phyloP scores from a whole-genome alignment of 495 filamentous ascomycete species.

The Penicillium goetzii region DNA sequence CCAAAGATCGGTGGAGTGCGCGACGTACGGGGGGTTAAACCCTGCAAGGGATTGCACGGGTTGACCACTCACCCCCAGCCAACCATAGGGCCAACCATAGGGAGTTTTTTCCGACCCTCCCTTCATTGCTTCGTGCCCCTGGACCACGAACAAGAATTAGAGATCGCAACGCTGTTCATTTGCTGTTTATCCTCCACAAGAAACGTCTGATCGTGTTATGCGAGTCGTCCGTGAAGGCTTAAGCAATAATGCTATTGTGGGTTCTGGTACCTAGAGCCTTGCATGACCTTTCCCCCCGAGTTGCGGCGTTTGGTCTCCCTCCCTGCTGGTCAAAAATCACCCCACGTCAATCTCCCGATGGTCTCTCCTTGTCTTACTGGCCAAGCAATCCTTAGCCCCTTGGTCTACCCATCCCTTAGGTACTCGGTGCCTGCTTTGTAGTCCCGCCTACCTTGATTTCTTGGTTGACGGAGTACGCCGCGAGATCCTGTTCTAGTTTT shows the following conservation, averaged over 20 bases:
- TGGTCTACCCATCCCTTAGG: slow-evolving; percentile 1
- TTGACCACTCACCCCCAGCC: slow-evolving; percentile 7
- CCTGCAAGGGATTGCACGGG: slow-evolving; percentile 27
- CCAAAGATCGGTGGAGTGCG: slow-evolving; percentile 16
- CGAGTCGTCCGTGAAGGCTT: not conserved
- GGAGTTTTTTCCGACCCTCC: slow-evolving; percentile 17
- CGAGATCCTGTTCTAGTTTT: not conserved
- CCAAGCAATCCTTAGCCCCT: slow-evolving; percentile 21
- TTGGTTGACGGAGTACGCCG: not conserved
- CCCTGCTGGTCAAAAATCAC: slow-evolving; percentile 1
- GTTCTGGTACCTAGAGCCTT: not conserved
- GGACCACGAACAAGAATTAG: slow-evolving; percentile 25
- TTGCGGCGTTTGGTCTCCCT: not conserved
- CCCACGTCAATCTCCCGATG: slow-evolving; percentile 2
- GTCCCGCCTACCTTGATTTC: not conserved
- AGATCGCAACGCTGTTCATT: slow-evolving; percentile 17
- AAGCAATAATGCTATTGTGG: not conserved
- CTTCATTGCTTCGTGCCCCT: slow-evolving; percentile 32
- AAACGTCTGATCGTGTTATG: slow-evolving; percentile 10
- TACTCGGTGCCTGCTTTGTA: not conserved
- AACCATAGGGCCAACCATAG: slow-evolving; percentile 20
- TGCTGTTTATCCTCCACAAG: not conserved
- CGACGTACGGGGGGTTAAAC: slow-evolving; percentile 17
- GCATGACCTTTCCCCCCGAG: not conserved
- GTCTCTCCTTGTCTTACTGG: not conserved